phyloP scores from a whole-genome alignment of 2,329 filamentous ascomycete genomes.

The Sarocladiaceae sp. region DNA sequence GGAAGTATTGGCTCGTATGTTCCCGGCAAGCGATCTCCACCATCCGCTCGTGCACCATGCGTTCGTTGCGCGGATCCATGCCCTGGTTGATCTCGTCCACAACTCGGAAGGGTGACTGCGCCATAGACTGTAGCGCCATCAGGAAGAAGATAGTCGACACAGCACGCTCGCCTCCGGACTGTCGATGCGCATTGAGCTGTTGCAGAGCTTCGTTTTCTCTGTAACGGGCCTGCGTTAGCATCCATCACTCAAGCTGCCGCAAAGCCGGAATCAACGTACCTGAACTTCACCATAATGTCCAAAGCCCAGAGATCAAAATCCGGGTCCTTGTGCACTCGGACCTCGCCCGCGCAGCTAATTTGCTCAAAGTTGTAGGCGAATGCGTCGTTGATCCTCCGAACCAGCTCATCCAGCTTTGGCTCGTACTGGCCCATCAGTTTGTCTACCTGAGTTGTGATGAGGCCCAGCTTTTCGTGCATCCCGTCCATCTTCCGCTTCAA shows the following conservation, averaged over 20 bases:
- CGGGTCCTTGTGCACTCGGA: constrained; percentile 79
- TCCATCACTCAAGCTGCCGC: not conserved
- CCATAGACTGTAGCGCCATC: constrained; percentile 92
- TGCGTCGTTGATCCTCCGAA: constrained; percentile 77
- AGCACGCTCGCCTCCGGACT: constrained; percentile 92
- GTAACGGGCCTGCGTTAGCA: constrained; percentile 13
- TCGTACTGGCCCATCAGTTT: constrained; percentile 72
- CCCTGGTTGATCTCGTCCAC: constrained; percentile 99
- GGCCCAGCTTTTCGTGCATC: constrained; percentile 47
- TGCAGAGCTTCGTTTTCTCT: constrained; percentile 78
- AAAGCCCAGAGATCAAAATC: constrained; percentile 94
- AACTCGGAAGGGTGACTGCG: constrained; percentile 91
- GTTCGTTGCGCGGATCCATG: constrained; percentile 97
- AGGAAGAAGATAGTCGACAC: constrained; percentile 98
- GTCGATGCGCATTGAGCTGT: constrained; percentile 81
- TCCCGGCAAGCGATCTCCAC: constrained; percentile 92
- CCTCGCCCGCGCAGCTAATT: constrained; percentile 90
- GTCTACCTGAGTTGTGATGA: constrained; percentile 52
- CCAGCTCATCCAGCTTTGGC: constrained; percentile 69
- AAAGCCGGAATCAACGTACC: constrained; percentile 45
- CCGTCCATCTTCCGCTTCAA: constrained; percentile 51
- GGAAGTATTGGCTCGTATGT: constrained; percentile 80
- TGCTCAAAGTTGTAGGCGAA: constrained; percentile 91
- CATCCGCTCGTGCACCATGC: constrained; percentile 96
- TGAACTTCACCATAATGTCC: constrained; percentile 91